Conservation (phyloP, 805 yeast species). For the Brettanomyces custersianus region DNA sequence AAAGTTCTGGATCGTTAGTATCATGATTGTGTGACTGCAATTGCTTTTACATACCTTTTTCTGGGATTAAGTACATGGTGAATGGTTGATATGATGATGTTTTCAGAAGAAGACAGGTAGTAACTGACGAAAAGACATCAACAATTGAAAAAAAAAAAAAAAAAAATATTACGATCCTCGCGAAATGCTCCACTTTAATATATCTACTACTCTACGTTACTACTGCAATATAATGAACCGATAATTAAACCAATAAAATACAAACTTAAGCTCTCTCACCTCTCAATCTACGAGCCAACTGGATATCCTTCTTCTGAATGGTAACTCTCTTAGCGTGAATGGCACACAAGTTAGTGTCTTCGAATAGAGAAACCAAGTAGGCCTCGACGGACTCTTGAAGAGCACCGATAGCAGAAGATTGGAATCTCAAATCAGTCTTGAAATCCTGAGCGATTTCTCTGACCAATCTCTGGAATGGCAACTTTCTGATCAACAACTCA, state of each 20-base stretch:
- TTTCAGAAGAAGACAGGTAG: not conserved
- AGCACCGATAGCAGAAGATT: slow-evolving; percentile 95
- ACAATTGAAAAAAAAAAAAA: not conserved
- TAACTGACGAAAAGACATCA: no score
- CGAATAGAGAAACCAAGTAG: slow-evolving; percentile 89
- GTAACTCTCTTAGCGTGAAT: slow-evolving; percentile 99
- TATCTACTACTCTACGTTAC: not conserved
- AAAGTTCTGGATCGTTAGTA: slow-evolving; percentile 12
- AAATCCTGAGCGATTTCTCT: slow-evolving; percentile 94
- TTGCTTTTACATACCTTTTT: slow-evolving; percentile 5
- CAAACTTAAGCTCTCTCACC: slow-evolving; percentile 79
- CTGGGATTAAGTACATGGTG: slow-evolving; percentile 16
- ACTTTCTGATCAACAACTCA: slow-evolving; percentile 87
- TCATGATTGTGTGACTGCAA: not conserved
- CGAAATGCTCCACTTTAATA: no score
- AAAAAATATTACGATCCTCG: not conserved
- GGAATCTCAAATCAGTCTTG: slow-evolving; percentile 91
- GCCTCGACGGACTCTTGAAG: slow-evolving; percentile 98
- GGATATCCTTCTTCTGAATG: slow-evolving; percentile 96
- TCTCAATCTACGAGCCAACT: slow-evolving; percentile 95
- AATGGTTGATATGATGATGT: not conserved
- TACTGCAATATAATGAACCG: not conserved
- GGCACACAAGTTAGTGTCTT: slow-evolving; percentile 97
- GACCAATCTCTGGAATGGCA: slow-evolving; percentile 95
- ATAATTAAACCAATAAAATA: no score